A percentile compares a stretch with the other conserved stretches of the same genome.
Conservation (phyloP, 2,329 filamentous ascomycete genomes). For the Myriosclerotinia curreyana region DNA sequence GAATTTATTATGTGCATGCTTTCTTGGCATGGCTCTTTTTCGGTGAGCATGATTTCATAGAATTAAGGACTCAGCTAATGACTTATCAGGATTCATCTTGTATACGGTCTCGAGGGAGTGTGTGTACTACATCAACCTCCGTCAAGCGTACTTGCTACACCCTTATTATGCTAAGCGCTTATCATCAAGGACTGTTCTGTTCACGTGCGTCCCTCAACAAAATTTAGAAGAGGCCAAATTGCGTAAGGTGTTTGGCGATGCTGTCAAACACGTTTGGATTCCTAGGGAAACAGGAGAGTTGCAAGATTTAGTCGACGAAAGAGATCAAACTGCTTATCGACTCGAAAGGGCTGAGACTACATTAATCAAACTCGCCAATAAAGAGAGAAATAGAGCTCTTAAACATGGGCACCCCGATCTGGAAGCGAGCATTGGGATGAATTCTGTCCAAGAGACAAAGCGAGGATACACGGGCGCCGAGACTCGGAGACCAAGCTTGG, state of each 20-base stretch:
- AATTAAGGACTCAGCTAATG: constrained; percentile 19
- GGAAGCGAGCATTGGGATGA: constrained; percentile 22
- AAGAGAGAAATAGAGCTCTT: constrained; percentile 50
- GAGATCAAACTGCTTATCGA: constrained; percentile 57
- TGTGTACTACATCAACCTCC: constrained; percentile 66
- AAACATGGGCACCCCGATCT: constrained; percentile 49
- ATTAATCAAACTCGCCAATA: constrained; percentile 57
- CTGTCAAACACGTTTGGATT: constrained; percentile 63
- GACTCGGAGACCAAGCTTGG: background rate
- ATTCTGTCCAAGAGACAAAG: constrained; percentile 14
- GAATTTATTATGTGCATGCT: constrained; percentile 58
- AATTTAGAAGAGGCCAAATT: constrained; percentile 58
- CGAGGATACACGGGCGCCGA: background rate
- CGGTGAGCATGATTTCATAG: constrained; percentile 31
- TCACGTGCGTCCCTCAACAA: constrained; percentile 60
- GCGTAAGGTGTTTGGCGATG: constrained; percentile 57
- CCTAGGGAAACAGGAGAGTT: constrained; percentile 57
- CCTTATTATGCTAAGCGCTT: constrained; percentile 63
- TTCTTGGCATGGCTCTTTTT: constrained; percentile 63
- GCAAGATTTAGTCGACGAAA: constrained; percentile 56
- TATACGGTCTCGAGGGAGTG: constrained; percentile 64
- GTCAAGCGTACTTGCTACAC: constrained; percentile 65
- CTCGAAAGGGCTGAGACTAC: constrained; percentile 64
- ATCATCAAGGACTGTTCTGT: constrained; percentile 65
- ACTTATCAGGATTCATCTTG: constrained; percentile 52